Base-by-base conservation (phyloP, 2,329 filamentous ascomycete genomes). In the Fusarium duplospermum region DNA sequence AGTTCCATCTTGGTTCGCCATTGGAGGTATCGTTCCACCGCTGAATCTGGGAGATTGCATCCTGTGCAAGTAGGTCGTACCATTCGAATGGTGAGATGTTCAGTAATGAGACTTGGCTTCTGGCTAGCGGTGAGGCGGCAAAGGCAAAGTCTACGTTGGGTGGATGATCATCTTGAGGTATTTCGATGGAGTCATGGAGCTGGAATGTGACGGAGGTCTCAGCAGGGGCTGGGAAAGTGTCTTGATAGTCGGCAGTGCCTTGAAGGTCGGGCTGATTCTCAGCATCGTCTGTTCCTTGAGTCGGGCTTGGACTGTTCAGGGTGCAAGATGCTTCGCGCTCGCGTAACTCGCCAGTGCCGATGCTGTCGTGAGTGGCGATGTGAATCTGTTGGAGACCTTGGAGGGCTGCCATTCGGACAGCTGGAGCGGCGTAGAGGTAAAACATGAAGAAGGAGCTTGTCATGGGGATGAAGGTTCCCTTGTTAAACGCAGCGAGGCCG, bases 371-470 rank as follows among this genome's bases (percentile, higher is more conserved):
- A 0, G 90, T 92, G 1, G 89, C 90, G 33, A 88, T 83, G 76
- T 91, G 89, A 60, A 92, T 90, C 29, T 84, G 82, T 62, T 89
- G 87, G 2, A 91, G 84, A 22, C 84, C 78, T 61, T 89, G 86
- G 2, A 90, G 82, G 4, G 89, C 89, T 10, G 88, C 89, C 89
- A 91, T 91, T 18, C 90, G 87, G 2, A 91, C 85, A 6, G 85
- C 89, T 0, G 89, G 86, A 0, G 89, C 89, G 13, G 89, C 89
- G 66, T 89, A 87, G 22, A 83, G 79, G 73, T 91, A 91, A 79
- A 91, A 91, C 87, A 91, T 91, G 83, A 91, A 90, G 81, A 91
- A 91, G 3, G 85, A 86, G 0, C 87, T 87, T 1, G 89, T 91
- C 38, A 91, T 81, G 0, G 89, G 89, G 9, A 91, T 80, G 70